Percentiles rank a stretch among this genome's conserved stretches.
Conservation (phyloP, 2,329 filamentous ascomycete genomes). For the Penicillium corylophilum region DNA sequence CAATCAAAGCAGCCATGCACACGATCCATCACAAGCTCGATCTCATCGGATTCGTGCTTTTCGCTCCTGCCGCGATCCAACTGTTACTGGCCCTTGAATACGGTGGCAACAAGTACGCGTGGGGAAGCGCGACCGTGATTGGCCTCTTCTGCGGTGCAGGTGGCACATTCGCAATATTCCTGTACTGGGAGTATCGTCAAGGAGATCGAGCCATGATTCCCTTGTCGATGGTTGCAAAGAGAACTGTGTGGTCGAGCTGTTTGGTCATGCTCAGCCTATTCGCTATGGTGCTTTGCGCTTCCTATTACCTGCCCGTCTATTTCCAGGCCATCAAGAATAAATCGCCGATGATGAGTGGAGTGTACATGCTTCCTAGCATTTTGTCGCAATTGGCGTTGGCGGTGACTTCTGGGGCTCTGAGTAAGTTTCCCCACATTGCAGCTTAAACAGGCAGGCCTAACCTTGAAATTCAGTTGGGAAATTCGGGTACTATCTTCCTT, state of each 20-base stretch:
- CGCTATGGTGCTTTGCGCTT: constrained; percentile 4
- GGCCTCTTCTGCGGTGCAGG: constrained; percentile 48
- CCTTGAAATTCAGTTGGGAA: constrained; percentile 19
- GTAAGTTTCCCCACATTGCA: constrained; percentile 15
- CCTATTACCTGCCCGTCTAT: constrained; percentile 38
- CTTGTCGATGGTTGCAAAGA: constrained; percentile 38
- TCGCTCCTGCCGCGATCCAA: constrained; percentile 37
- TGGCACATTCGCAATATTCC: constrained; percentile 39
- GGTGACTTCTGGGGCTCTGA: constrained; percentile 33
- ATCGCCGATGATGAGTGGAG: constrained; percentile 25
- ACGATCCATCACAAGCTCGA: constrained; percentile 18
- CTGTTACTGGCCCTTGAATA: constrained; percentile 51
- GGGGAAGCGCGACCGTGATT: constrained; percentile 44
- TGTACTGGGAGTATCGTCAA: constrained; percentile 39
- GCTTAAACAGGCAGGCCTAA: neutral
- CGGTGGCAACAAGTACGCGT: constrained; percentile 40
- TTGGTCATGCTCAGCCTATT: constrained; percentile 11
- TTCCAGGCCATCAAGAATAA: constrained; percentile 46
- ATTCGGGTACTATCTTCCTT: constrained; percentile 37
- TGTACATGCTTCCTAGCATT: constrained; percentile 27
- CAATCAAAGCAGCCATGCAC: constrained; percentile 5
- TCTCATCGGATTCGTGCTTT: constrained; percentile 22
- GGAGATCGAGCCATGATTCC: constrained; percentile 47
- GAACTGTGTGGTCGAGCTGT: constrained; percentile 32
- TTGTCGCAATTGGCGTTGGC: constrained; percentile 36